Evolutionary conservation across 2,329 filamentous ascomycete genomes (phyloP), one percentile per base, ranked within the genome.

Genomic region (Diaporthe batatas): DNA sequence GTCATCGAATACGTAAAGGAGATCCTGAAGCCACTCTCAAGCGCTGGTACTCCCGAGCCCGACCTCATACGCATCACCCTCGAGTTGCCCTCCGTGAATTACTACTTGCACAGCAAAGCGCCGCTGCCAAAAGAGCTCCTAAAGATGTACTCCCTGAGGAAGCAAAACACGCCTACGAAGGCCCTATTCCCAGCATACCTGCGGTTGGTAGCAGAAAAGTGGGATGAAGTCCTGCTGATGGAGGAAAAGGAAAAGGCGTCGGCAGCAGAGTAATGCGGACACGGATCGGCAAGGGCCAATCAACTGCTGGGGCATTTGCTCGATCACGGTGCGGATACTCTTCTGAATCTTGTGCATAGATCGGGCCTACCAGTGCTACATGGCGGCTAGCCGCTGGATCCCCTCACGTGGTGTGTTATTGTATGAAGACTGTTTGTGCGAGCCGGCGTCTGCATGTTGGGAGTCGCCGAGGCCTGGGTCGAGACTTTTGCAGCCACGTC

Each of bases 401-500:
- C 34, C 34, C 6, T 36, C 11, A 36, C 11, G 11, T 10, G 1
- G 7, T 36, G 8, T 25, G 6, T 53, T 25, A 25, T 14, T 53
- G 16, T 53, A 53, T 53, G 6, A 14, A 25, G 25, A 25, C 14
- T 14, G 11, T 11, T 53, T 53, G 16, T 53, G 12, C 25, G 6
- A 6, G n/a, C 14, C 16, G 6, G 3, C 6, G 16, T 53, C 25
- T 53, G 16, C 6, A 25, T 25, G 5, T 25, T 25, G 2, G 4
- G 0, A 25, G 49, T 14, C 12, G 8, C 1, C 4, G 6, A 16
- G 10, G n/a, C 3, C 14, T 14, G 2, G n/a, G 5, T 1, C 2
- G 14, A 14, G 25, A 25, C 23, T 12, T 25, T 14, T 53, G 25
- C 6, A 25, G 8, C 23, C 6, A 53, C 34, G 7, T 36, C 11